Conservation (phyloP, 306 rosid species). For the Rosa chinensis region DNA sequence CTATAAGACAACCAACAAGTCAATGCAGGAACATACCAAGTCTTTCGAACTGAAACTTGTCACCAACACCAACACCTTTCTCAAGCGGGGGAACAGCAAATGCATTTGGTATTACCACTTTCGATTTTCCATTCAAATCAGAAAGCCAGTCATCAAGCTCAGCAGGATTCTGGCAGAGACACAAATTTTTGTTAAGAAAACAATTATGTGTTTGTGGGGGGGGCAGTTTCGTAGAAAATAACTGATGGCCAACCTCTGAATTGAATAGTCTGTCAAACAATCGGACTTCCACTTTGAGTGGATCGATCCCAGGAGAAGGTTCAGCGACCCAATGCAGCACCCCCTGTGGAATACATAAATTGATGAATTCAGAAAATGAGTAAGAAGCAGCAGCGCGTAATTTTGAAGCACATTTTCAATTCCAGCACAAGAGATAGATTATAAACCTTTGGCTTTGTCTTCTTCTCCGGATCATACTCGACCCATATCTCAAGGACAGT, state of each 20-base stretch:
- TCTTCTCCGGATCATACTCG: conserved; percentile 86
- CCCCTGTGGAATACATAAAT: conserved; percentile 48
- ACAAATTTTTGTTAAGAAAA: too few relatives aligned
- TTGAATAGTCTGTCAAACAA: conserved; percentile 80
- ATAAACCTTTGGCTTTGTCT: conserved; percentile 90
- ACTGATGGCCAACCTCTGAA: conserved; percentile 68
- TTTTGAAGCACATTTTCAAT: conserved; percentile 13
- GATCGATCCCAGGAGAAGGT: conserved; percentile 83
- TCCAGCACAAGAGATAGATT: not conserved
- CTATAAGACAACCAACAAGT: not conserved
- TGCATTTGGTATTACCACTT: conserved; percentile 59
- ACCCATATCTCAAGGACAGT: conserved; percentile 83
- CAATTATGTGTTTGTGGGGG: too few relatives aligned
- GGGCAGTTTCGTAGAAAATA: not conserved
- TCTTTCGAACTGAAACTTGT: conserved; percentile 89
- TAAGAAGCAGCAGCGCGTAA: not conserved
- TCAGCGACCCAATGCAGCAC: conserved; percentile 94
- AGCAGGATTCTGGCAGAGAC: conserved; percentile 72
- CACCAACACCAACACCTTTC: conserved; percentile 56
- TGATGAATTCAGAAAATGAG: not conserved
- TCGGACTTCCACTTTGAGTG: conserved; percentile 81
- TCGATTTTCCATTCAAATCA: conserved; percentile 75
- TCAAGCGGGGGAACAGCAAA: conserved; percentile 56
- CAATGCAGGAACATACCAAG: conserved; percentile 55
- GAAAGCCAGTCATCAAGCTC: conserved; percentile 95